Base-by-base conservation (phyloP, 2,329 filamentous ascomycete species). In the Dothiorella sarmentorum region DNA sequence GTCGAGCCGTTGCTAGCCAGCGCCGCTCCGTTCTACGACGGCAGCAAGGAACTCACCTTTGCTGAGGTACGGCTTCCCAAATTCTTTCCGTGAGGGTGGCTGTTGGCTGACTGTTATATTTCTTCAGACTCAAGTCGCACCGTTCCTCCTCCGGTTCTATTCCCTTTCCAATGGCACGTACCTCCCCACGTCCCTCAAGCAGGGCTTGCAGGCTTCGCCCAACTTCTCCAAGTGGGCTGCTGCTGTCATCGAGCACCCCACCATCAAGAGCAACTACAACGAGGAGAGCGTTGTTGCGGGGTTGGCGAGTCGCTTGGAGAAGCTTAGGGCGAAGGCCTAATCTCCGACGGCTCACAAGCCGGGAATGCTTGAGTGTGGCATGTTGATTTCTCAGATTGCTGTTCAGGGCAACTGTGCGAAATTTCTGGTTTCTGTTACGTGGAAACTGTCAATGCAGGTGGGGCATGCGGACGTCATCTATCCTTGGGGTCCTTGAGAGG, bases 51-150 rank as follows among this genome's bases (percentile, higher is more conserved):
- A 68, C 68, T 91, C 38, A 93, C 89, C 0, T 72, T 91, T 33
- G 90, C 86, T 10, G 90, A 94, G 82, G 89, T 89, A n/a, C n/a
- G n/a, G n/a, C n/a, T n/a, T n/a, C n/a, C n/a, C n/a, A 73, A 61
- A 74, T 52, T 13, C 18, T 40, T 9, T 29, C 33, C 22, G 4
- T n/a, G 9, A 5, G 6, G 13, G n/a, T 15, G 1, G 20, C 11
- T 3, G 2, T 11, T 33, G 35, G 17, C 45, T 29, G 4, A 31
- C 47, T 47, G n/a, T 56, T 6, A 10, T 6, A 11, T 13, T 2
- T 15, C 11, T 26, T 7, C 13, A 86, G 84, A 85, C 82, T 13
- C 75, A 85, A 60, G 82, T 80, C 2, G 88, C 84, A 0, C 85
- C 88, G 0, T 91, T 91, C 68, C 67, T 89, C 9, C 67, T 91